Percentiles rank a stretch among this genome's conserved stretches.
Conservation (phyloP, 495 filamentous ascomycete species). For the Neurospora terricola region DNA sequence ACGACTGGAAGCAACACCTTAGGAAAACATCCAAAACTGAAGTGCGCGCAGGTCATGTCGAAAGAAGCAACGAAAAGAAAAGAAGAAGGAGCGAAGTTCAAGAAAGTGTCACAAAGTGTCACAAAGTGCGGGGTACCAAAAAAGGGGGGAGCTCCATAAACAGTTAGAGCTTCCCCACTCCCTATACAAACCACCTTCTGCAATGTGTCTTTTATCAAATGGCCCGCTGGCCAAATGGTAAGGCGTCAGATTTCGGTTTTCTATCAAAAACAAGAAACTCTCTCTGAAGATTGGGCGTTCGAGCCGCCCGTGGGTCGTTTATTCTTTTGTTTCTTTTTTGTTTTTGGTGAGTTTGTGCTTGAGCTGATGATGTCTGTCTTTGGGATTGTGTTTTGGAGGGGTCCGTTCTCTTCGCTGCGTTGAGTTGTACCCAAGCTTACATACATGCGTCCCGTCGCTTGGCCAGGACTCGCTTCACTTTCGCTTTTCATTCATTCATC, state of each 20-base stretch:
- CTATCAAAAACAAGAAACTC: not conserved
- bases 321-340: not conserved
- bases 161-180: not conserved
- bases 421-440: not conserved
- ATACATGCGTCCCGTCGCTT: not conserved
- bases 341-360: not conserved
- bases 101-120: not conserved
- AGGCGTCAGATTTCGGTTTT: conserved; percentile 13
- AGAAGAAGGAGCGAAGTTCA: not conserved
- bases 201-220: not conserved
- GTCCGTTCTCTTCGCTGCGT: not conserved
- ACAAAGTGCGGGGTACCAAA: not conserved
- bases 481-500: not conserved
- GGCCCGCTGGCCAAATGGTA: conserved; percentile 16
- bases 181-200: not conserved
- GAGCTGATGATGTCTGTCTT: not conserved
- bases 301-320: not conserved
- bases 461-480: not conserved
- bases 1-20: not conserved
- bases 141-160: not conserved
- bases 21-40: not conserved
- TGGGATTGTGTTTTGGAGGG: not conserved
- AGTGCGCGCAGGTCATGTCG: not conserved
- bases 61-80: not conserved
- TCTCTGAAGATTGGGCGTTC: not conserved